Evolutionary conservation across 2,329 filamentous ascomycete species (phyloP), one percentile per base, ranked within the genome.

Genomic region (Pezicula radicicola): DNA sequence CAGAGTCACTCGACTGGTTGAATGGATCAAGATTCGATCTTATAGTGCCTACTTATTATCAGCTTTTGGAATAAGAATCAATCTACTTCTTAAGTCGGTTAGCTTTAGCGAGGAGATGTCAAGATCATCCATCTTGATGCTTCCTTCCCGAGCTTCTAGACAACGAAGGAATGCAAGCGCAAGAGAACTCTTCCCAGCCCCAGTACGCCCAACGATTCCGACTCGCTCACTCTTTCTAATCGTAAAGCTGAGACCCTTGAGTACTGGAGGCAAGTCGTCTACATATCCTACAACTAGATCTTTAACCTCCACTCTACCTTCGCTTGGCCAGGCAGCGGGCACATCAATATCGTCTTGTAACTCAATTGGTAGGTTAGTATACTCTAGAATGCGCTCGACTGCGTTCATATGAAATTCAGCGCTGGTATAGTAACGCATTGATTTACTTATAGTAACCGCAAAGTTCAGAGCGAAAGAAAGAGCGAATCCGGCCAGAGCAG

Each of bases 371-470:
- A 91, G 73, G 46, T 84, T 78, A 0, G 83, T 79, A 65, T 91
- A 92, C 65, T 91, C 88, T 6, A 89, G 72, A 16, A 92, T 81
- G 39, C 88, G 77, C 68, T 91, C 88, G 0, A 83, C 83, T 0
- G 87, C 80, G 62, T 91, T 91, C 85, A 91, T 90, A 62, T 88
- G 81, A 7, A 91, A 71, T 64, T 92, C 88, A 19, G 89, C 72
- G 53, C 80, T 82, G 1, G 86, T 79, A 64, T 88, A 88, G 43
- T 82, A 72, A 3, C 84, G 77, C 25, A 90, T 76, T 0, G 80
- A 76, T 78, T 79, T 84, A 45, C 83, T 77, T 53, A 90, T 78
- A 13, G 77, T 75, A 21, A 70, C 70, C 0, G 84, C 79, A 63
- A 89, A 88, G 50, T 86, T 80, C 39, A 91, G 72, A 0, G 87